phyloP scores from a whole-genome alignment of 345 rosid genomes.

The rapeseed (Brassica napus) region Da-Ae NC_063438.1:27158001-27158500 shows the following conservation, averaged over 20 bases:
- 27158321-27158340: conserved; percentile 32
- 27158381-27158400: conserved; percentile 69
- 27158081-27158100: conserved; percentile 33
- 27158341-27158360: conserved; percentile 41
- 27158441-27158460: conserved; percentile 55
- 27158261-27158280: neutral
- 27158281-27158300: conserved; percentile 24
- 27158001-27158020: neutral
- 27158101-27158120: neutral
- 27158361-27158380: conserved; percentile 54
- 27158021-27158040: conserved; percentile 20
- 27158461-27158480: conserved; percentile 63
- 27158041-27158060: conserved; percentile 10
- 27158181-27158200: conserved; percentile 22
- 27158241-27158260: neutral
- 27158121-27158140: neutral
- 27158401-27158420: conserved; percentile 59
- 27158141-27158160: conserved; percentile 28
- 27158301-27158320: conserved; percentile 70
- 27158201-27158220: conserved; percentile 34
- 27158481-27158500: conserved; percentile 38
- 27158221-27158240: conserved; percentile 10
- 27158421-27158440: conserved; percentile 75
- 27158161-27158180: conserved; percentile 19
- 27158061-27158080: neutral